Conservation (phyloP, 2,329 filamentous ascomycete genomes). For the Curvularia sp. region DNA sequence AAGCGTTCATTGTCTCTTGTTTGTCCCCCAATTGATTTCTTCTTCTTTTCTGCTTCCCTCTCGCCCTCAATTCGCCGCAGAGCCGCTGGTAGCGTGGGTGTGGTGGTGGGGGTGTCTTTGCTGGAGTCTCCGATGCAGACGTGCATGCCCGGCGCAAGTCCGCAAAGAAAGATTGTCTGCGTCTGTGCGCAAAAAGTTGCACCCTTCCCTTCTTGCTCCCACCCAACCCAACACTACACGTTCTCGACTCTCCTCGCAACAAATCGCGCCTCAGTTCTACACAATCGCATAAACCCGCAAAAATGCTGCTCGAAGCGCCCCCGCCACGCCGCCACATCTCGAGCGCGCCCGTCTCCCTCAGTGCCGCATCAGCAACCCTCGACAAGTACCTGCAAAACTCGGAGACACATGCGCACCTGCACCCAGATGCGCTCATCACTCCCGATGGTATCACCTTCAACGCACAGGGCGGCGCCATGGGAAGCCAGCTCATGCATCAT, state of each 20-base stretch:
- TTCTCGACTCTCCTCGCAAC: not conserved
- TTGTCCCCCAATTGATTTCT: slow-evolving; percentile 2
- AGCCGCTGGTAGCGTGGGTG: not conserved
- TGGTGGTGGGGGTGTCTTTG: not conserved
- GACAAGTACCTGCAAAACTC: slow-evolving; percentile 52
- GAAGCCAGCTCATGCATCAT: slow-evolving; percentile 61
- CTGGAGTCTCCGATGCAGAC: not conserved
- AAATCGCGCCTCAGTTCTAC: not conserved
- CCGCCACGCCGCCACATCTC: slow-evolving; percentile 49
- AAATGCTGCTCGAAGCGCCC: slow-evolving; percentile 45
- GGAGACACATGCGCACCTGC: slow-evolving; percentile 53
- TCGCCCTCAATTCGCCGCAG: not conserved
- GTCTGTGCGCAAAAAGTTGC: slow-evolving; percentile 45
- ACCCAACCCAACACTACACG: not conserved
- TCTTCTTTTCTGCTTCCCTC: not conserved
- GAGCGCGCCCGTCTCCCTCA: slow-evolving; percentile 40
- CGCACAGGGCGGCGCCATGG: slow-evolving; percentile 52
- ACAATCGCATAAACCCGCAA: not conserved
- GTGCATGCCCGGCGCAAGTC: slow-evolving; percentile 21
- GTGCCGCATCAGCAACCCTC: slow-evolving; percentile 47
- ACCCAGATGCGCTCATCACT: slow-evolving; percentile 57
- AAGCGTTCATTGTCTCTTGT: slow-evolving; percentile 40
- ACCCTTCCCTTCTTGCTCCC: not conserved
- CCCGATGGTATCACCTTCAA: slow-evolving; percentile 53
- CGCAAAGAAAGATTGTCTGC: slow-evolving; percentile 23